Evolutionary conservation across 352 stramenopile genomes (phyloP).

Genomic region (Pythium rhizo-oryzae): DNA sequence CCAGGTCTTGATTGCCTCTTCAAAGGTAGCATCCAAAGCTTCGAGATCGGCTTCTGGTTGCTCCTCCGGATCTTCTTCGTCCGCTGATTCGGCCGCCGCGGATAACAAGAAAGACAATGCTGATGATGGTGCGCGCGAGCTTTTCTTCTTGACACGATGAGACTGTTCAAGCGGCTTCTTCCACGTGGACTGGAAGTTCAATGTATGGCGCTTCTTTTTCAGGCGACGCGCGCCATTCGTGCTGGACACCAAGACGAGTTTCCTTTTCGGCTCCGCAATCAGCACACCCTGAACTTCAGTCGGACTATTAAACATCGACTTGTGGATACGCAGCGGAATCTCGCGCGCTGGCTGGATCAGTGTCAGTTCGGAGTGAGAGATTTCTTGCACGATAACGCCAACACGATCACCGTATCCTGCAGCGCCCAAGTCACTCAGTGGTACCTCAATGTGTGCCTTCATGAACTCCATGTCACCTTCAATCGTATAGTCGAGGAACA

Average conservation of each 20-base stretch:
- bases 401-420: background rate
- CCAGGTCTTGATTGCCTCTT: conserved; percentile 59
- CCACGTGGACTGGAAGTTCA: conserved; percentile 82
- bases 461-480: conserved; percentile 69
- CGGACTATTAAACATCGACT: conserved; percentile 85
- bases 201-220: conserved; percentile 87
- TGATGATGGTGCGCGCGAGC: conserved; percentile 52
- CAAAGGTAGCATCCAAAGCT: conserved; percentile 51
- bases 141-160: conserved; percentile 77
- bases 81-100: conserved; percentile 63
- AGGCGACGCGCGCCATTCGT: conserved; percentile 68
- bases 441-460: conserved; percentile 48
- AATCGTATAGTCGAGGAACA: conserved; percentile 66
- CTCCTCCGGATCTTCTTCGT: conserved; percentile 74
- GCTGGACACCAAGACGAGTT: conserved; percentile 72
- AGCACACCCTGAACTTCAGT: conserved; percentile 75
- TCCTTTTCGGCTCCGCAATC: conserved; percentile 81
- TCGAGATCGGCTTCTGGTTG: conserved; percentile 68
- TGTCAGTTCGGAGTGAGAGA: conserved; percentile 16
- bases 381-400: conserved; percentile 18
- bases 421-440: background rate
- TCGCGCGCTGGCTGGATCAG: conserved; percentile 35
- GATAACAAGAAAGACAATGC: conserved; percentile 83
- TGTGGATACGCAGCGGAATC: conserved; percentile 83
- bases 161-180: conserved; percentile 74